Base-by-base conservation (phyloP, 768 basidiomycete species). In the Dentipellis fragilis region DNA sequence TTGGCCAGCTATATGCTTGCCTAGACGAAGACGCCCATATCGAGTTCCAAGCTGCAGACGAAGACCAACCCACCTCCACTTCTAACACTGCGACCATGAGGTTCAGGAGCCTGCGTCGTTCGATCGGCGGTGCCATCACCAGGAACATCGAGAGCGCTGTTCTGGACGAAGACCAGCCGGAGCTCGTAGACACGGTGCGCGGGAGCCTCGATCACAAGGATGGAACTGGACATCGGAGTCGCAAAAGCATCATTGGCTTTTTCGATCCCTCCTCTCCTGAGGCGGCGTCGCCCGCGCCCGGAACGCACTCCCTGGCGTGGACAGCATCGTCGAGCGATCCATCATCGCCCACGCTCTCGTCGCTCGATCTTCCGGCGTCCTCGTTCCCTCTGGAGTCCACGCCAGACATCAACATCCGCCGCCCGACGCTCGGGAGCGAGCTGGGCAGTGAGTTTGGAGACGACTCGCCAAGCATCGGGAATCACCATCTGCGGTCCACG, bases 1-100 rank as follows among this genome's bases (percentile, higher is more conserved):
- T 92, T 58, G 75, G 76, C 48, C 79, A 78, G 54, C 77, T 81
- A 6, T 91, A 89, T 59, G 87, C 88, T 58, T 81, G 72, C 54
- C 74, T 90, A 38, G 76, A 76, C 21, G 81, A 83, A 47, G 76
- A 74, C 11, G 75, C 75, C 51, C 72, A 75, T 36, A 68, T 76
- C 12, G 80, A 84, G 52, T 69, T 80, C 42, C 73, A 76, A 34
- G 65, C 75, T 29, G 71, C 76, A 40, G 66, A 66, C 35, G 62
- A 71, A 8, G 64, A 65, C 17, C 68, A 67, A 34, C 58, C 46
- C 49, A 67, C 57, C 63, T 67, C 59, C 62, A 63, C 36, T 12
- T 8, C 37, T 37, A 35, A 23, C 56, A 45, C 23, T 21, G 66
- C 72, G 37, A 77, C 78, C 2, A 73, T 81, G 48, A 69, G 73